Evolutionary conservation across 305 asterid species (phyloP).

Genomic region (Fraxinus baroniana): DNA sequence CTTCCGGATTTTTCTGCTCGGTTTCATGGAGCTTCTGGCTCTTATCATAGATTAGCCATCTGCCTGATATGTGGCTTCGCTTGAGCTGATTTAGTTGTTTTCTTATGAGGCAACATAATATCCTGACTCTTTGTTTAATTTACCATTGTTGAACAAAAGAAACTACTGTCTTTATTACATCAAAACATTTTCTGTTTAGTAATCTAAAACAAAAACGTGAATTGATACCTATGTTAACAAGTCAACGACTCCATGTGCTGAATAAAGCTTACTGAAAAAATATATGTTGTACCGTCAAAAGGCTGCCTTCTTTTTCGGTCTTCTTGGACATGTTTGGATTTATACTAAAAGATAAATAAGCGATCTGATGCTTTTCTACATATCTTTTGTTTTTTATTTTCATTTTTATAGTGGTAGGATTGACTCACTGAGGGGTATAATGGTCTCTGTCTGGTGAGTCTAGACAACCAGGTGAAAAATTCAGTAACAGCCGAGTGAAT

Average conservation of each 20-base stretch:
- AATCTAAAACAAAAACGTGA: neutral
- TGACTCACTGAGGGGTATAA: neutral
- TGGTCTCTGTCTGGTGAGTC: neutral
- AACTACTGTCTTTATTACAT: neutral
- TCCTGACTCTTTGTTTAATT: neutral
- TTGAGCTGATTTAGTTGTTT: neutral
- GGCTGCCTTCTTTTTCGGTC: neutral
- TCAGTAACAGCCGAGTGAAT: neutral
- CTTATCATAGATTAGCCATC: conserved; percentile 2
- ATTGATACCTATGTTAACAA: neutral
- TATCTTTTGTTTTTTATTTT: neutral
- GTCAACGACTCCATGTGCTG: neutral
- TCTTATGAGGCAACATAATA: neutral
- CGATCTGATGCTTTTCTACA: neutral
- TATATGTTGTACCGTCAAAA: neutral
- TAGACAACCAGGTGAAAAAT: neutral
- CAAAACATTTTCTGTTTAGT: neutral
- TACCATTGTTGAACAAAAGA: neutral
- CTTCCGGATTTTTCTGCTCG: conserved; percentile 1
- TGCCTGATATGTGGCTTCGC: conserved; percentile 3
- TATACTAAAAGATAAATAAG: neutral
- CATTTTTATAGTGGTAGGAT: neutral
- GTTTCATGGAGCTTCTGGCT: neutral
- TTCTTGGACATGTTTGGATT: neutral
- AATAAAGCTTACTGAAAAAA: neutral